Base-by-base conservation (phyloP, 2,329 filamentous ascomycete genomes). In the Eutypa lata region DNA sequence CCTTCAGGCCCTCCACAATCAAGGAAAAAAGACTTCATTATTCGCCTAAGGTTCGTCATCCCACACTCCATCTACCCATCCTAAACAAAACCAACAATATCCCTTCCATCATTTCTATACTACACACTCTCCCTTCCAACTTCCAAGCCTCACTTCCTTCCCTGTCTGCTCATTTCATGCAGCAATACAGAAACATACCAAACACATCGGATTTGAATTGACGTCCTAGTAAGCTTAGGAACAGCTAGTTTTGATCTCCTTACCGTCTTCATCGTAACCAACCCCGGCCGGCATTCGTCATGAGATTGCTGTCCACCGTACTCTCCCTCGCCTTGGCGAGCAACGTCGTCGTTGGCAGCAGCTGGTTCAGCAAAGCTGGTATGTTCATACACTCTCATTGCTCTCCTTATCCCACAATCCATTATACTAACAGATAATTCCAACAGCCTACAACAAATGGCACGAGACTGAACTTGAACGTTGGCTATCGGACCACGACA, bases 401-500 rank as follows among this genome's bases (percentile, higher is more conserved):
- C n/a, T 48, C 53, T 54, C 33, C 38, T 53, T 45, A 8, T 22
- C 24, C 16, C 18, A 10, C 45, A 48, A 52, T 47, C 40, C 18
- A 31, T n/a, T 37, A 53, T 31, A 31, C 61, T 71, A 56, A 71
- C 55, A 57, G 50, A 43, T 49, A 52, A 55, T 58, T 67, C 55
- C 57, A 61, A 47, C 67, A 96, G 93, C 88, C 16, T 97, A 97
- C 80, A 97, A 97, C 76, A 97, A 94, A 72, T 99, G 94, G 94
- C 93, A 97, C 66, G 88, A 97, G 78, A 96, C 90, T 21, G 94
- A 99, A 80, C 84, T 99, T 28, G 93, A 99, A 77, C 85, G 92
- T 66, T 99, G 94, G 94, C 85, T 99, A 48, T 89, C 89, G 28
- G 94, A 99, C 69, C 83, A 97, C 75, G 84, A 92, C 70, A 80